Evolutionary conservation across 1,284 basidiomycete species (phyloP).

Genomic region (Sporisorium exsertum): DNA sequence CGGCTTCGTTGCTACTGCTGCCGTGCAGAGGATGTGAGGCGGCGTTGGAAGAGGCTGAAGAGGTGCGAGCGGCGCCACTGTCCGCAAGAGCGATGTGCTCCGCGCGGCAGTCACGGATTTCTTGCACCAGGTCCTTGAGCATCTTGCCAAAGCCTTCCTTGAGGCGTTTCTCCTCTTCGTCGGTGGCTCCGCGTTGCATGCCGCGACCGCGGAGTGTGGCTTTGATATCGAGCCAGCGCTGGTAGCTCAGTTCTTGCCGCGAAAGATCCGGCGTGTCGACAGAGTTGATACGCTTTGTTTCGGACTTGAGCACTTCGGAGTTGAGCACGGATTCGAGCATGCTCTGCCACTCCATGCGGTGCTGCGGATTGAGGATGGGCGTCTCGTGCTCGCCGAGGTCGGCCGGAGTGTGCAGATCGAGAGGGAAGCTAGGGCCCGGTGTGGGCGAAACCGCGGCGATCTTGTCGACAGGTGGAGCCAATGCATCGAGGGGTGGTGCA

Average conservation of each 20-base stretch:
- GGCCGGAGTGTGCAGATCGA: slow-evolving; percentile 42
- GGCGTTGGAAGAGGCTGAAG: slow-evolving; percentile 8
- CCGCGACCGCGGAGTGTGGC: slow-evolving; percentile 80
- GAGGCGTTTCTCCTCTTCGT: slow-evolving; percentile 83
- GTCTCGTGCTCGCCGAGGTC: slow-evolving; percentile 38
- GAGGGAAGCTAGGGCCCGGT: slow-evolving; percentile 42
- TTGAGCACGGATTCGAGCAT: slow-evolving; percentile 68
- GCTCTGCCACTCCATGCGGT: slow-evolving; percentile 68
- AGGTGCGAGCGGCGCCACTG: not conserved
- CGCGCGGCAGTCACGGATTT: slow-evolving; percentile 80
- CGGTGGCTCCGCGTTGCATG: slow-evolving; percentile 74
- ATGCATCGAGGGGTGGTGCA: slow-evolving; percentile 17
- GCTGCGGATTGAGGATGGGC: slow-evolving; percentile 53
- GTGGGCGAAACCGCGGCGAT: slow-evolving; percentile 21
- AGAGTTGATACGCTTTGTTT: slow-evolving; percentile 70
- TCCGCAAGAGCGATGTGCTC: slow-evolving; percentile 69
- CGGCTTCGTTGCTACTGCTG: slow-evolving; percentile 7
- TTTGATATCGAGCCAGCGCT: slow-evolving; percentile 88
- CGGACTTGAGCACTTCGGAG: slow-evolving; percentile 66
- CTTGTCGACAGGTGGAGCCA: slow-evolving; percentile 16
- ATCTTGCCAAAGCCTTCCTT: slow-evolving; percentile 83
- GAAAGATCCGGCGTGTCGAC: slow-evolving; percentile 64
- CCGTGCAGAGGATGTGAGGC: slow-evolving; percentile 69
- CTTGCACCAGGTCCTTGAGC: slow-evolving; percentile 85
- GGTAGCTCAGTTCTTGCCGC: slow-evolving; percentile 65